Evolutionary conservation across 1,284 basidiomycete genomes (phyloP), one percentile per base, ranked within the genome.

Genomic region (Rhizoctonia solani): DNA sequence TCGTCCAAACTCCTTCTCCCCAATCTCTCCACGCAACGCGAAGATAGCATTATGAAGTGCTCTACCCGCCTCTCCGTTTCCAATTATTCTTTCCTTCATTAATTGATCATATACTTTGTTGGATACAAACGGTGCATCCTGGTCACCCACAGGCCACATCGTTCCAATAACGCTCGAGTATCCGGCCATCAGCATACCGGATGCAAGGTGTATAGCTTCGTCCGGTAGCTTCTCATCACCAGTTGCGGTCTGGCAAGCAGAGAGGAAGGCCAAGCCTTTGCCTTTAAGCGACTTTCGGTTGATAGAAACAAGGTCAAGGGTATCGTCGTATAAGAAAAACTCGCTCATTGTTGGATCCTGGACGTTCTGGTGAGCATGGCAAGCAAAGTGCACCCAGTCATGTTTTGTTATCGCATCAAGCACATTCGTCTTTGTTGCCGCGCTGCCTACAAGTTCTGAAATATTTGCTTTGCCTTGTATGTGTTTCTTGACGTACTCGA

Each of bases 171-270:
- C n/a, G n/a, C n/a, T n/a, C n/a, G n/a, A n/a, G n/a, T n/a, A n/a
- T n/a, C n/a, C n/a, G n/a, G n/a, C n/a, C n/a, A n/a, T n/a, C n/a
- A n/a, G n/a, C n/a, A n/a, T n/a, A n/a, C n/a, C n/a, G n/a, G n/a
- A n/a, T n/a, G n/a, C n/a, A n/a, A n/a, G n/a, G n/a, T n/a, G n/a
- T n/a, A n/a, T n/a, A n/a, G n/a, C n/a, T n/a, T n/a, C n/a, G n/a
- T n/a, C n/a, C n/a, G n/a, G n/a, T 68, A 6, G 41, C 66, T 30
- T 23, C 19, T 46, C 29, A 23, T 58, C 55, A 4, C 66, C 54
- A 3, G 66, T 37, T 4, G 66, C 66, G 1, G 54, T 56, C 21
- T 68, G 66, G 37, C 66, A 68, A n/a, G 66, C 66, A 3, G 66
- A 68, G 13, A 68, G 49, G 29, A 68, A 50, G 8, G 66, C 66